Base-by-base conservation (phyloP, 169 alveolate genomes). In the Eimeria nieschulzi region DNA sequence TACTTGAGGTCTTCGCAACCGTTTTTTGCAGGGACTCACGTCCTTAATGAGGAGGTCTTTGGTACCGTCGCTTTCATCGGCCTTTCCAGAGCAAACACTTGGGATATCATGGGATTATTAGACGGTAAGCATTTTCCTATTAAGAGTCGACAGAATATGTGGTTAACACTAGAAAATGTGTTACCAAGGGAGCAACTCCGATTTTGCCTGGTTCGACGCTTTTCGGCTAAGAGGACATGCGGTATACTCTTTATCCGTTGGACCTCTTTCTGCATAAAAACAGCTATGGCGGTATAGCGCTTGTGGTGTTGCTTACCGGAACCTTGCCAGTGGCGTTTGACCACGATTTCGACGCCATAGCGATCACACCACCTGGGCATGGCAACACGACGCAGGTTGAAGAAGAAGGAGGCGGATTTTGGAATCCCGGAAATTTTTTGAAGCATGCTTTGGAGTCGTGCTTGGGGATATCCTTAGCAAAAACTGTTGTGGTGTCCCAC, bases 21-120 rank as follows among this genome's bases (percentile, higher is more conserved):
- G 15, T 15, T 19, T 55, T 7, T 9, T 51, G 33, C 93, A 90
- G 93, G 51, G 76, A 90, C 93, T 17, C 93, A 90, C 21, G 83
- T 66, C 26, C 66, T 90, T 21, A 90, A 83, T 66, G 93, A 90
- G n/a, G 86, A 90, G 39, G 56, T 80, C 21, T 90, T 76, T 54
- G 93, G 93, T 21, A 90, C 93, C 0, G 93, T 90, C 19, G 93
- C 90, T 9, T 90, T 90, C 78, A 56, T 90, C 26, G 93, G 93
- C 46, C 90, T 90, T 5, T 76, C 86, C 63, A 83, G 90, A 7
- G 93, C 93, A 61, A 90, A 64, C 68, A 90, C 93, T 53, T 90
- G 93, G 93, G 70, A 71, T 8, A 83, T 76, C 26, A 83, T 83
- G 73, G 93, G 84, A 9, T 46, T 90, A 15, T 84, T 90, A 39